Evolutionary conservation across 148 eudicot genomes (phyloP), one percentile per base, ranked within the genome.

Genomic region (Oxyria digyna): DNA sequence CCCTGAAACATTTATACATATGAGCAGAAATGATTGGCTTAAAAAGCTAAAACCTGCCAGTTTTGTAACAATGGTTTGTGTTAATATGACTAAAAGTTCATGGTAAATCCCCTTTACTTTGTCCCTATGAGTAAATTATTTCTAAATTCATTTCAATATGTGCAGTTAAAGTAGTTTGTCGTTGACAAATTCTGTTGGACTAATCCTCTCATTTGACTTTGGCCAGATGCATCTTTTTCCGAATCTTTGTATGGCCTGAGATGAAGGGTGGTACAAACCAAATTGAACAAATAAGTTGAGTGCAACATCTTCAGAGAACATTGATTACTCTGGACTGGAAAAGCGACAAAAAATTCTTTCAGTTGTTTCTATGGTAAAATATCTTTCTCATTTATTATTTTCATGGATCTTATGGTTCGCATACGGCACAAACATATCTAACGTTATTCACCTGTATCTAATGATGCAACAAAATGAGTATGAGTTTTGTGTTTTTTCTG

Each of bases 191-290:
- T 29, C 18, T 29, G 38, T 27, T 59, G 10, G 20, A 59, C 8
- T 59, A 37, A 59, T 29, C 65, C 17, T 42, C 62, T 62, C 27
- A 62, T 72, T 72, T 76, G 49, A 55, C 46, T 71, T 77, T 59
- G 70, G 18, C 67, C 87, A 91, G 98, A 94, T 83, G 98, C 96
- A 70, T 94, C 96, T 9, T 94, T 94, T 75, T 74, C 98, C 10
- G 98, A 94, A 73, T 90, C 97, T 69, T 79, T 94, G 67, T 94
- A 94, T 80, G 98, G 98, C 17, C 80, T 94, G 81, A 85, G 98
- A 73, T 84, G 98, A 77, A 87, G 97, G 79, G 83, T 85, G 69
- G 87, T 78, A 63, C 84, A 69, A 37, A 70, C 80, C 48, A 83
- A 62, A 78, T 33, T 90, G 73, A 82, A 76, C 71, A 88, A 82